Base-by-base conservation (phyloP, 2,329 filamentous ascomycete species). In the Beauveria medogensis region DNA sequence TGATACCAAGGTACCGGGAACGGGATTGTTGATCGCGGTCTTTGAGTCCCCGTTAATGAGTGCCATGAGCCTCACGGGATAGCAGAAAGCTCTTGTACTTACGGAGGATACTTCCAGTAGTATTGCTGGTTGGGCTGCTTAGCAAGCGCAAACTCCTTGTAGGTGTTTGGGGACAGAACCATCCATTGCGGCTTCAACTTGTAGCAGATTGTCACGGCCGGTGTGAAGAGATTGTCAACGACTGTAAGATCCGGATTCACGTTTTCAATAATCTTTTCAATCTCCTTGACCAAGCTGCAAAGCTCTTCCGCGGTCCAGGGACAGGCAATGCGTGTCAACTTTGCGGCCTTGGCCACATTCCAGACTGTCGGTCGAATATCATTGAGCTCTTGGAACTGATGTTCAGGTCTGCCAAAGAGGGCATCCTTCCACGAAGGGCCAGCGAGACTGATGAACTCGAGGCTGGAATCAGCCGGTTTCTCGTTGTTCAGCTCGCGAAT, bases 171-270 rank as follows among this genome's bases (percentile, higher is more conserved):
- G 1, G 61, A 63, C 26, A 63, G 37, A 3, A 63, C 53, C 22
- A 50, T 52, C 61, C 61, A 63, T 14, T 58, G 44, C 14, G 53
- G 53, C 53, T 55, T 56, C 46, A 63, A 22, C 16, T 63, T 50
- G 18, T 55, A 58, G 28, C 44, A 58, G 14, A 63, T 52, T 0
- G 62, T 64, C 50, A 64, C 34, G 14, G 55, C 62, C 3, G 63
- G 62, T 0, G 62, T 62, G 24, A 64, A 62, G 20, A 63, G 59
- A 47, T 64, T 63, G 5, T 64, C 59, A 1, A 63, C 59, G 26
- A 64, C 37, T 1, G 56, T 51, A 8, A 64, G 3, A 18, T 63
- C 62, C 5, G 63, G 59, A 6, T 26, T n/a, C 16, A 63, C 34
- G n/a, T 63, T 20, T 12, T 56, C 37, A 4, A 63, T 52, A 20